These are phyloP conservation scores for Epithele typhae DNA, from an alignment of 768 basidiomycete species.

Conservation along the genomic window DNA sequence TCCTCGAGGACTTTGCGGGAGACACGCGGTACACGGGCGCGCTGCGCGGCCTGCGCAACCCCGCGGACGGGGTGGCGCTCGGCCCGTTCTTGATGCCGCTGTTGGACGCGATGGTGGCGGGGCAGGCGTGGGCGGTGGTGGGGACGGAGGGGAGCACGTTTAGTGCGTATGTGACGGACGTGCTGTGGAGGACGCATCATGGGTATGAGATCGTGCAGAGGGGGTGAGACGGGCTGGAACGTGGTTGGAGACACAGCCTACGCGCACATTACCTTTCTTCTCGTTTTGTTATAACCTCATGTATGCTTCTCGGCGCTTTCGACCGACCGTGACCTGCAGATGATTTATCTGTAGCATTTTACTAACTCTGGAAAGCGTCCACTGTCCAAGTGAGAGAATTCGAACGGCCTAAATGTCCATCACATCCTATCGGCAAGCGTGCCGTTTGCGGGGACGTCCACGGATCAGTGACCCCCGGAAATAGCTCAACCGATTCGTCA, in stretches of 20 bases:
- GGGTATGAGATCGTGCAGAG: conserved; percentile 40
- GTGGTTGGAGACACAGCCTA: no score
- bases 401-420: no score
- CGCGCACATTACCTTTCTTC: no score
- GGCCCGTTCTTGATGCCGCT: conserved; percentile 51
- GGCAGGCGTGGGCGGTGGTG: conserved; percentile 50
- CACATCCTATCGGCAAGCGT: neutral
- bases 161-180: conserved; percentile 61
- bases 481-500: conserved; percentile 7
- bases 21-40: conserved; percentile 16
- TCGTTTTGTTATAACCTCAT: no score
- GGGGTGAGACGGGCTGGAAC: conserved; percentile 12
- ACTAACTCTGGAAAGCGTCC: no score
- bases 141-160: conserved; percentile 78
- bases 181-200: conserved; percentile 62
- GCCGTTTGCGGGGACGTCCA: neutral
- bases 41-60: conserved; percentile 37
- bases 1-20: conserved; percentile 49
- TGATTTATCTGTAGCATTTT: no score
- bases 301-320: no score
- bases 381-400: no score
- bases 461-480: conserved; percentile 5
- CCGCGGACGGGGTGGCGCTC: conserved; percentile 45
- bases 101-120: conserved; percentile 67
- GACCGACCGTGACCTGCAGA: no score